Evolutionary conservation across 768 basidiomycete genomes (phyloP).

Genomic region (Chalciporus piperatus): DNA sequence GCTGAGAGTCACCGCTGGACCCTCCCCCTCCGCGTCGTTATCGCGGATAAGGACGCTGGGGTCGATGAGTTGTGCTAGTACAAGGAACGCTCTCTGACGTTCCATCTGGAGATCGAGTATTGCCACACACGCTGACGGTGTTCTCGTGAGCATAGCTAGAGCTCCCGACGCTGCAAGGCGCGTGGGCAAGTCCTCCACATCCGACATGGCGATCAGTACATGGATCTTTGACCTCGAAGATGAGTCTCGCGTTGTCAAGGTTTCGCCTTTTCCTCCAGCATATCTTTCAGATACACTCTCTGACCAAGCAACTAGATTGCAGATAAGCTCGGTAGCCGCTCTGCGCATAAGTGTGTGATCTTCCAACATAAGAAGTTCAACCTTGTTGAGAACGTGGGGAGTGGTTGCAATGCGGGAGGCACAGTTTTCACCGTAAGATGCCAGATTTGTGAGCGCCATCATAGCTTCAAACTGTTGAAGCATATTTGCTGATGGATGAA

Average conservation of each 20-base stretch:
- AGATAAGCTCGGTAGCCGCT: slow-evolving; percentile 87
- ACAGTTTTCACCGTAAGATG: slow-evolving; percentile 67
- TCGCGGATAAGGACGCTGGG: slow-evolving; percentile 40
- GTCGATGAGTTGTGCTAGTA: slow-evolving; percentile 67
- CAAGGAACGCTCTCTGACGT: slow-evolving; percentile 57
- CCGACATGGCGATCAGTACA: slow-evolving; percentile 79
- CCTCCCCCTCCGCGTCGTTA: slow-evolving; percentile 36
- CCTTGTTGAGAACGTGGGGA: slow-evolving; percentile 57
- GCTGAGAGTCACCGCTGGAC: slow-evolving; percentile 24
- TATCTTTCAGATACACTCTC: slow-evolving; percentile 76
- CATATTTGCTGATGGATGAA: slow-evolving; percentile 62
- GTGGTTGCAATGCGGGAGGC: slow-evolving; percentile 65
- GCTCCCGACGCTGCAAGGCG: slow-evolving; percentile 89
- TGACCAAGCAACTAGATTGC: slow-evolving; percentile 82
- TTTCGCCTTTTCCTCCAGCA: slow-evolving; percentile 39
- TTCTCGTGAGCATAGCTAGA: slow-evolving; percentile 73
- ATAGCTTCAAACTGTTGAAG: slow-evolving; percentile 89
- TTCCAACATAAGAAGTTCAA: slow-evolving; percentile 76
- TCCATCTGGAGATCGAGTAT: slow-evolving; percentile 67
- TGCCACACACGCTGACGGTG: slow-evolving; percentile 54
- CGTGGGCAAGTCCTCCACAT: slow-evolving; percentile 83
- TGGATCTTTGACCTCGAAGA: slow-evolving; percentile 63
- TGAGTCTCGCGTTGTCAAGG: slow-evolving; percentile 40
- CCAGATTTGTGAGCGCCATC: slow-evolving; percentile 95
- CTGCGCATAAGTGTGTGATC: slow-evolving; percentile 80